These are phyloP conservation scores for Erysimum cheiri DNA, from an alignment of 441 rosid genomes.

Conservation along the genomic window DNA sequence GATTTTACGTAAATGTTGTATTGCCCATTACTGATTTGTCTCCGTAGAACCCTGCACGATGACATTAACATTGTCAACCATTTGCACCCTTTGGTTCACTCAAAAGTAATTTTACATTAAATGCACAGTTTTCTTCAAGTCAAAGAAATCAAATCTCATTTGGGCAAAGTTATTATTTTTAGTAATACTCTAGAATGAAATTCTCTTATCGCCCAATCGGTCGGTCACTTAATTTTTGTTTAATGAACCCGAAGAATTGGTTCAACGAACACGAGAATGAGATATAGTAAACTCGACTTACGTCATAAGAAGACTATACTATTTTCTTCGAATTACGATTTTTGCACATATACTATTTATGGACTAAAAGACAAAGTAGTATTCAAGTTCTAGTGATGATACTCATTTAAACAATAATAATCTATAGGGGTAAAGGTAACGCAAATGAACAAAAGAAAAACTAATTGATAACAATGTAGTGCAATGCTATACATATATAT, in stretches of 20 bases:
- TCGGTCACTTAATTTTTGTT: background rate
- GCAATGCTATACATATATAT: background rate
- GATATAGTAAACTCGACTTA: background rate
- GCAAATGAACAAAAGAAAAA: background rate
- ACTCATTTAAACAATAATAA: background rate
- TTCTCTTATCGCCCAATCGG: background rate
- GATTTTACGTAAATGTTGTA: too few relatives aligned
- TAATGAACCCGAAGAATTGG: background rate
- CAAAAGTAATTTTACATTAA: background rate
- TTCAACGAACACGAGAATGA: background rate
- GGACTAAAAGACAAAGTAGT: background rate
- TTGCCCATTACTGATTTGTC: background rate
- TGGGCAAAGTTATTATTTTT: too few relatives aligned
- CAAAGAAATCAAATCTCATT: background rate
- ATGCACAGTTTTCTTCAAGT: background rate
- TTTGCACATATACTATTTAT: background rate
- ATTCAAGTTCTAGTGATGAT: conserved; percentile 1
- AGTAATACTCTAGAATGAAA: too few relatives aligned
- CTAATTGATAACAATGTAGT: background rate
- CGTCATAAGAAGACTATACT: background rate
- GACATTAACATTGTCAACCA: background rate
- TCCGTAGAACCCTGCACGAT: background rate
- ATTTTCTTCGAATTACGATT: background rate
- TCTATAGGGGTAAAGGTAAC: background rate
- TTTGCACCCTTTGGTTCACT: background rate